A percentile compares a stretch with the other conserved stretches of the same genome.
Conservation (phyloP, 345 rosid species). For the Reutealis trisperma region DNA sequence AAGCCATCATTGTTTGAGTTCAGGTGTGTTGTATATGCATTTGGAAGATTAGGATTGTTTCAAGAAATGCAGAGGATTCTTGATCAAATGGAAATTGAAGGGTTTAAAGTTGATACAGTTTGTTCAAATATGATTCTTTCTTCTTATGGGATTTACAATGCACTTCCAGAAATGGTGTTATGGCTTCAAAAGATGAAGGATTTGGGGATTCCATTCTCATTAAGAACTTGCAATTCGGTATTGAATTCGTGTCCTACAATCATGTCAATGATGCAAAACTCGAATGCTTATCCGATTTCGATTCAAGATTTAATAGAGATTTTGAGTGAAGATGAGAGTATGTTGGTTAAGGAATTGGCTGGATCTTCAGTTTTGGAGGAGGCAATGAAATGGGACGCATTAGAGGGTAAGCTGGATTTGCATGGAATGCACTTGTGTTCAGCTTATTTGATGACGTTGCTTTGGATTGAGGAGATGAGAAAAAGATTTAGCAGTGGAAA, state of each 20-base stretch:
- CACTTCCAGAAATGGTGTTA: conserved; percentile 53
- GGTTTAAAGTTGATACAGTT: conserved; percentile 56
- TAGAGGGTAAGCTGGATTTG: conserved; percentile 71
- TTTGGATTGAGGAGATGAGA: conserved; percentile 70
- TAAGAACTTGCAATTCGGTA: conserved; percentile 73
- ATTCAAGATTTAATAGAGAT: conserved; percentile 42
- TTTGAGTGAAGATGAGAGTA: conserved; percentile 51
- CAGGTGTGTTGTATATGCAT: conserved; percentile 53
- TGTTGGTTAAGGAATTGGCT: conserved; percentile 52
- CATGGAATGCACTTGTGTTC: conserved; percentile 82
- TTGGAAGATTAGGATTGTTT: conserved; percentile 70
- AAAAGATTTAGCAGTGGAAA: conserved; percentile 39
- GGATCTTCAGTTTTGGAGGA: conserved; percentile 51
- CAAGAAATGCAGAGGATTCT: conserved; percentile 60
- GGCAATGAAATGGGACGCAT: conserved; percentile 50
- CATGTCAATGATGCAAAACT: conserved; percentile 38
- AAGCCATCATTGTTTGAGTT: conserved; percentile 53
- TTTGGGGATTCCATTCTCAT: conserved; percentile 49
- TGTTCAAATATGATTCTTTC: conserved; percentile 82
- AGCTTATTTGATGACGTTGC: conserved; percentile 66
- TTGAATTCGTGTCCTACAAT: conserved; percentile 66
- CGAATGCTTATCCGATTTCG: conserved; percentile 41
- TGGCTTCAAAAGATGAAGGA: conserved; percentile 65
- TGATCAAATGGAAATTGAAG: conserved; percentile 46
- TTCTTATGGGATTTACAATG: conserved; percentile 62